Conservation (phyloP, 2,329 filamentous ascomycete species). For the Gaeumannomyces sp. region DNA sequence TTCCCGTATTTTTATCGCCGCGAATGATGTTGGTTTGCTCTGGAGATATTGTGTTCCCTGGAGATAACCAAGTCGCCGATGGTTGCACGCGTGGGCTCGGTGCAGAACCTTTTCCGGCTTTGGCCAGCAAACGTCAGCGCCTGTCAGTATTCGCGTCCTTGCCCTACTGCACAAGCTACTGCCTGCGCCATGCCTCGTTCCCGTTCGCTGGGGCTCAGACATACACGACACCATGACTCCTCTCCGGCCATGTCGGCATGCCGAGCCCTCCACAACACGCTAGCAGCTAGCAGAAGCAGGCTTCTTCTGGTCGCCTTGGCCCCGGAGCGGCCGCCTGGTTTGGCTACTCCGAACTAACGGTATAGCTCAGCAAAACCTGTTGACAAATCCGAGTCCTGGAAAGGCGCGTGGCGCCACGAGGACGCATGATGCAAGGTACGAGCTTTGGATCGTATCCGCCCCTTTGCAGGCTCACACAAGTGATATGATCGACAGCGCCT, state of each 20-base stretch:
- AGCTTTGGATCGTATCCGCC: not conserved
- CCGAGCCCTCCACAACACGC: not conserved
- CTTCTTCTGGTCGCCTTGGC: not conserved
- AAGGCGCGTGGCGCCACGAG: not conserved
- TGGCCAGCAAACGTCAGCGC: not conserved
- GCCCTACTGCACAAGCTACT: not conserved
- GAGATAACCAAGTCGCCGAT: not conserved
- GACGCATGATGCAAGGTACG: conserved; percentile 10
- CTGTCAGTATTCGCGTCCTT: not conserved
- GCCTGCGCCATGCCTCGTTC: not conserved
- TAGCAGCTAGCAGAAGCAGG: not conserved
- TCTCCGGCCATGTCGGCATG: not conserved
- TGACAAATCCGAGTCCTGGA: not conserved
- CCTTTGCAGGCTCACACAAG: not conserved
- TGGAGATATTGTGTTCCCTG: not conserved
- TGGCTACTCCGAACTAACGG: not conserved
- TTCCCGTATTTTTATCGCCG: not conserved
- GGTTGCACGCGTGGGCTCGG: not conserved
- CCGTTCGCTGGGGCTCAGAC: not conserved
- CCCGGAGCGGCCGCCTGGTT: not conserved
- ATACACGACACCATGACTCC: not conserved
- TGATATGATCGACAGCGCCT: conserved; percentile 3
- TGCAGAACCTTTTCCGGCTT: not conserved
- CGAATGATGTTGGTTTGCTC: not conserved
- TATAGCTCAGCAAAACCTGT: not conserved